Conservation (phyloP, 2,329 filamentous ascomycete genomes). For the Basipetospora chlamydospora region DNA sequence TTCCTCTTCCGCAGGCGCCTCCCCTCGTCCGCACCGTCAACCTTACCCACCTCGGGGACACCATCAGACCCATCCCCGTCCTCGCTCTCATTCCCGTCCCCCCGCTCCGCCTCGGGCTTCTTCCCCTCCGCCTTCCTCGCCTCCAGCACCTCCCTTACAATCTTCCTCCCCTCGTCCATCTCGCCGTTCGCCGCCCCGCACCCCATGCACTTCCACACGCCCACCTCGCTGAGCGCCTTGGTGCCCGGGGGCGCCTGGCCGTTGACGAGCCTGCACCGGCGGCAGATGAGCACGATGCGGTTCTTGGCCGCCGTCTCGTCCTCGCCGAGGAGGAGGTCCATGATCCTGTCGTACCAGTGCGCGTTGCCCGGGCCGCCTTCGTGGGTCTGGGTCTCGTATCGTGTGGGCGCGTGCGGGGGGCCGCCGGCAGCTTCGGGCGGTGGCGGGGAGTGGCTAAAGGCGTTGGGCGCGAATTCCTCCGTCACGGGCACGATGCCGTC, state of each 20-base stretch:
- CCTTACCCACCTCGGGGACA: background rate
- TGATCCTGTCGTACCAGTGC: slow-evolving; percentile 87
- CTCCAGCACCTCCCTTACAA: slow-evolving; percentile 49
- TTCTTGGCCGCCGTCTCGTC: slow-evolving; percentile 90
- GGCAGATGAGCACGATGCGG: slow-evolving; percentile 74
- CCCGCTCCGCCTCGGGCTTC: background rate
- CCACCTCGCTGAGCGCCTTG: slow-evolving; percentile 61
- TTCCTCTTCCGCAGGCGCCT: background rate
- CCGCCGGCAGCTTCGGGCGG: slow-evolving; percentile 5
- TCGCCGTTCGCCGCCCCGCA: slow-evolving; percentile 73
- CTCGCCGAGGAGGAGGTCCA: slow-evolving; percentile 85
- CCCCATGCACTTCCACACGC: slow-evolving; percentile 76
- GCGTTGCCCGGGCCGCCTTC: no score
- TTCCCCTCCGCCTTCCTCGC: slow-evolving; percentile 7
- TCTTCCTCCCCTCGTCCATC: slow-evolving; percentile 59
- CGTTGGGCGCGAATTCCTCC: slow-evolving; percentile 57
- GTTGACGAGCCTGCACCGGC: slow-evolving; percentile 73
- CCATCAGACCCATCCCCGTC: background rate
- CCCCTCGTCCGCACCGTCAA: background rate
- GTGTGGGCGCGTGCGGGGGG: background rate
- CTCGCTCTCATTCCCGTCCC: background rate
- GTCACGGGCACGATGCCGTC: slow-evolving; percentile 30
- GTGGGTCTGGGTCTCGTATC: slow-evolving; percentile 10
- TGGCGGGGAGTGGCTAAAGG: slow-evolving; percentile 28
- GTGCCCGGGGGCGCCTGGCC: slow-evolving; percentile 88